phyloP scores from a whole-genome alignment of 78 protist genomes.

The Bodo saltans region DNA sequence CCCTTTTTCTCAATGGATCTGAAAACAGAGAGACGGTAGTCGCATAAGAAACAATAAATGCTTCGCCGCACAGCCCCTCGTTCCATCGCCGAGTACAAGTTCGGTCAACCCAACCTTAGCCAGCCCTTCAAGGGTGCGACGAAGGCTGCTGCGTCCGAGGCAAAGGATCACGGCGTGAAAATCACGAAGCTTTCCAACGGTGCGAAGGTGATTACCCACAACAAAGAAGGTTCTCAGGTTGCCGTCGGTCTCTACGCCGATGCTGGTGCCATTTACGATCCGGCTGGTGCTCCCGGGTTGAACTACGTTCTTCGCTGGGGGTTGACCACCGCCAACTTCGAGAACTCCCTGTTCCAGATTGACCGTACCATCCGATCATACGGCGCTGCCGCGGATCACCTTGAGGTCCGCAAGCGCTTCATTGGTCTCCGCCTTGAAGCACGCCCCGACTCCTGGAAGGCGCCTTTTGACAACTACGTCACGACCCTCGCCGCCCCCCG shows the following conservation, averaged over 20 bases:
- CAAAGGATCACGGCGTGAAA: neutral
- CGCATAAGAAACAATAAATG: no score
- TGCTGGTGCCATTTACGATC: slow-evolving; percentile 13
- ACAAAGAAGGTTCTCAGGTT: neutral
- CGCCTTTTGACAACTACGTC: neutral
- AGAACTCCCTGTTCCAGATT: neutral
- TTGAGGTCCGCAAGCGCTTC: neutral
- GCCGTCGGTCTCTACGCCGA: slow-evolving; percentile 16
- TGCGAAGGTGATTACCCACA: neutral
- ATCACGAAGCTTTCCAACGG: neutral
- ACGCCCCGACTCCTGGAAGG: neutral
- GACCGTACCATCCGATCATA: neutral
- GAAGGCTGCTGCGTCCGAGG: neutral
- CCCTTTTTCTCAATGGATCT: no score
- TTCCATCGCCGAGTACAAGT: neutral
- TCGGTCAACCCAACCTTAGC: neutral
- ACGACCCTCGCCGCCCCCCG: neutral
- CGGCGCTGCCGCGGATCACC: neutral
- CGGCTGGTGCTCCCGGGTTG: neutral
- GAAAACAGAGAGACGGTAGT: no score
- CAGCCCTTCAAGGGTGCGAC: neutral
- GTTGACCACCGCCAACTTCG: neutral
- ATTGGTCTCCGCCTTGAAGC: neutral
- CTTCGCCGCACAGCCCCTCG: neutral
- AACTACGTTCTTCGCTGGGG: neutral